Evolutionary conservation across 208 protist genomes (phyloP).

Genomic region (Tetramitus jugosus): DNA sequence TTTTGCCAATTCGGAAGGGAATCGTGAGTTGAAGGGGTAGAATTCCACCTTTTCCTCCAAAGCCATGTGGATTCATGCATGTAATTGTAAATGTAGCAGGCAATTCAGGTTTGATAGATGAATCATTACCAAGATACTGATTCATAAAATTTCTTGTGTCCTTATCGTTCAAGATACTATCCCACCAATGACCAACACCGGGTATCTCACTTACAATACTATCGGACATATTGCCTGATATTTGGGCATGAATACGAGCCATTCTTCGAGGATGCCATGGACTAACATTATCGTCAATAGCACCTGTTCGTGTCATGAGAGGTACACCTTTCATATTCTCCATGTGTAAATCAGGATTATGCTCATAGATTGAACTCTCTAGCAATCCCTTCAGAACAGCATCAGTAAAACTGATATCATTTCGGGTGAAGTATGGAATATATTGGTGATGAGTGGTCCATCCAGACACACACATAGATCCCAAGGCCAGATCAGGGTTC

Average conservation of each 20-base stretch:
- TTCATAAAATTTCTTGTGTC: not conserved
- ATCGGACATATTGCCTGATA: not conserved
- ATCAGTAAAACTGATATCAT: not conserved
- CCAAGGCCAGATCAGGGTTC: not conserved
- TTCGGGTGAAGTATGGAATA: not conserved
- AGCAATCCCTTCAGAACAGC: not conserved
- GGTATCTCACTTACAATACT: not conserved
- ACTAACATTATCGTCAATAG: not conserved
- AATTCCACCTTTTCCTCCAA: not conserved
- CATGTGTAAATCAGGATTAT: not conserved
- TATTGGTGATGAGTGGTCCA: not conserved
- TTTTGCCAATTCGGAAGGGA: not conserved
- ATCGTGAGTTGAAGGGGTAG: not conserved
- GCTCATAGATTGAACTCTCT: not conserved
- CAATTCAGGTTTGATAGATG: not conserved
- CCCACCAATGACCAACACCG: not conserved
- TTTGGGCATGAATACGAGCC: not conserved
- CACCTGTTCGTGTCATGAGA: not conserved
- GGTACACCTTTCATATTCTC: not conserved
- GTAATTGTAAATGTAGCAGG: not conserved
- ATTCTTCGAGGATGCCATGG: not conserved
- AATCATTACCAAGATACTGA: not conserved
- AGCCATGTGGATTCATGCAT: not conserved
- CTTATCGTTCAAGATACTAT: not conserved
- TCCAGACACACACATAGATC: not conserved